Conservation (phyloP, 345 rosid genomes). For the Eucalyptus regnans region DNA sequence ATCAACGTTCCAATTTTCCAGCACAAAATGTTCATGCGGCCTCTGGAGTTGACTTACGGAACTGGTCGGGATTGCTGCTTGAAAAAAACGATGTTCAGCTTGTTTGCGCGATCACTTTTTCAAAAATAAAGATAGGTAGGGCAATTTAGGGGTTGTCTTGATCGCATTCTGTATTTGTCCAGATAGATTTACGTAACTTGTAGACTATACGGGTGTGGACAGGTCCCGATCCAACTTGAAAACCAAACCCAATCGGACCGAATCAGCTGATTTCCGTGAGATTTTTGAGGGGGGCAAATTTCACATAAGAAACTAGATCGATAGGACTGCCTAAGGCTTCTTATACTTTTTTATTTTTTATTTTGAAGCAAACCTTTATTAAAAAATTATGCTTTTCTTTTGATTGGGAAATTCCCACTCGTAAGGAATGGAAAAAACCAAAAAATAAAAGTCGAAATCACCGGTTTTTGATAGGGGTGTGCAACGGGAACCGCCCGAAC, state of each 20-base stretch:
- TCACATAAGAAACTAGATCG: neutral
- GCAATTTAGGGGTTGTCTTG: neutral
- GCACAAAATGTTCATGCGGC: neutral
- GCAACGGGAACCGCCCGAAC: too few species aligned
- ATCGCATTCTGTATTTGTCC: neutral
- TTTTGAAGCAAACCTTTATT: too few species aligned
- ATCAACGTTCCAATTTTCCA: neutral
- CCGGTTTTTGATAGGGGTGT: neutral
- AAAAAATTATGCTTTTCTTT: too few species aligned
- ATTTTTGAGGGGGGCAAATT: neutral
- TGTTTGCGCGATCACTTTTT: neutral
- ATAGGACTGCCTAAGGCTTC: neutral
- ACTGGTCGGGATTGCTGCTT: neutral
- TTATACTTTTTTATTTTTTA: neutral
- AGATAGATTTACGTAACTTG: neutral
- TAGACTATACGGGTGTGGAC: accelerated
- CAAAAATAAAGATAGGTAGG: neutral
- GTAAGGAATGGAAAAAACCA: neutral
- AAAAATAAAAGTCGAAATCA: neutral
- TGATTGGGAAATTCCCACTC: neutral
- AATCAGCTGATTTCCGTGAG: accelerated
- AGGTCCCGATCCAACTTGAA: accelerated
- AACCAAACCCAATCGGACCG: accelerated
- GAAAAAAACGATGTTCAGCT: neutral
- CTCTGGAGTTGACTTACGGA: neutral